Percentiles rank a stretch among this genome's conserved stretches.
Evolutionary conservation across 371 early-diverging fungal species (phyloP).

Genomic region (Umbelopsis sp.): DNA sequence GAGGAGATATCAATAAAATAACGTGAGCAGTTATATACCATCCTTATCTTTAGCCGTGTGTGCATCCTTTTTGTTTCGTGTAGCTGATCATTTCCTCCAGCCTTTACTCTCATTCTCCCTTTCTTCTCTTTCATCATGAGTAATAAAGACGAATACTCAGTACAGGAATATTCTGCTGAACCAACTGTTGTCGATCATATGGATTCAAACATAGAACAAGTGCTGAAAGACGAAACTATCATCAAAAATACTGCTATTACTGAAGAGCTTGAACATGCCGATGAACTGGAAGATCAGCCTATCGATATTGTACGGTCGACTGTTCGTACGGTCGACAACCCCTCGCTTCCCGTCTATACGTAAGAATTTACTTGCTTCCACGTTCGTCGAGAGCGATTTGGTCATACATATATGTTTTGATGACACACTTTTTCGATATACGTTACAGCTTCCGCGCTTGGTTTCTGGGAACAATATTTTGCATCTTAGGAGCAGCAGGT

Average conservation of each 20-base stretch:
- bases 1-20: not conserved
- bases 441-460: not conserved
- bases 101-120: not conserved
- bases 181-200: not conserved
- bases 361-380: not conserved
- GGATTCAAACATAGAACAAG: not conserved
- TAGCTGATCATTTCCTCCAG: not conserved
- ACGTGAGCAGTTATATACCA: not conserved
- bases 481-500: slow-evolving; percentile 12
- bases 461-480: slow-evolving; percentile 11
- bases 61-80: not conserved
- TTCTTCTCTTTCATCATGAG: not conserved
- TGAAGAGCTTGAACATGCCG: slow-evolving; percentile 9
- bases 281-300: slow-evolving; percentile 16
- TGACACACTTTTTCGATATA: not conserved
- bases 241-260: not conserved
- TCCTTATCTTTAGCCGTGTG: not conserved
- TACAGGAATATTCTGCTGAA: not conserved
- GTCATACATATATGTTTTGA: no score
- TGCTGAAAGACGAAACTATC: not conserved
- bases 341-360: slow-evolving; percentile 8
- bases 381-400: no score
- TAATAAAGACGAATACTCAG: not conserved
- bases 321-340: slow-evolving; percentile 7
- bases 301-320: slow-evolving; percentile 19